Percentiles rank a stretch among this genome's conserved stretches.
Evolutionary conservation across 805 yeast species (phyloP).

Genomic region (Priceomyces carsonii): DNA sequence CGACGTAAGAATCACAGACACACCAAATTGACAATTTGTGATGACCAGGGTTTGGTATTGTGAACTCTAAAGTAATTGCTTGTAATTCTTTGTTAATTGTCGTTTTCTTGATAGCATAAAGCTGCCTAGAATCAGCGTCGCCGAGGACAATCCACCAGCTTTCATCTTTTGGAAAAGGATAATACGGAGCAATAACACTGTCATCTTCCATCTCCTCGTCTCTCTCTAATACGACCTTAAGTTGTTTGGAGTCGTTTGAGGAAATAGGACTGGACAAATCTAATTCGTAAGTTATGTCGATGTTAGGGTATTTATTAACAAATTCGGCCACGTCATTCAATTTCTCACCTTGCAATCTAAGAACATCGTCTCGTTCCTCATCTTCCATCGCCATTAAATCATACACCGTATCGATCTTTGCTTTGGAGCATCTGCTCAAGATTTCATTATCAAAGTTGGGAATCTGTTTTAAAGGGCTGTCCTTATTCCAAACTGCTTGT

Average conservation of each 20-base stretch:
- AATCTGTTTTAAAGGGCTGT: slow-evolving; percentile 75
- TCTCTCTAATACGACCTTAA: slow-evolving; percentile 54
- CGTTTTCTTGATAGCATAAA: slow-evolving; percentile 74
- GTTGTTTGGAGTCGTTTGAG: slow-evolving; percentile 48
- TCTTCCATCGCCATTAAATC: slow-evolving; percentile 83
- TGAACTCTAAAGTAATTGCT: slow-evolving; percentile 52
- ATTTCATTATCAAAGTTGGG: slow-evolving; percentile 62
- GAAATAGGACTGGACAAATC: slow-evolving; percentile 40
- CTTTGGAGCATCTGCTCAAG: slow-evolving; percentile 53
- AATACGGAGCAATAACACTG: slow-evolving; percentile 57
- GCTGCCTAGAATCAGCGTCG: slow-evolving; percentile 53
- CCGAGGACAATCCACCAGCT: slow-evolving; percentile 92
- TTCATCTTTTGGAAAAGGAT: slow-evolving; percentile 62
- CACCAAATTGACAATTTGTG: slow-evolving; percentile 75
- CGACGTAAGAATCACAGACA: slow-evolving; percentile 88
- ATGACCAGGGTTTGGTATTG: slow-evolving; percentile 60
- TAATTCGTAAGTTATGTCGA: slow-evolving; percentile 64
- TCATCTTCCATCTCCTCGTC: slow-evolving; percentile 78
- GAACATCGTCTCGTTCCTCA: slow-evolving; percentile 62
- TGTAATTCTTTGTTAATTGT: slow-evolving; percentile 54
- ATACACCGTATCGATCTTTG: slow-evolving; percentile 67
- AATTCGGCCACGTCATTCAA: slow-evolving; percentile 76
- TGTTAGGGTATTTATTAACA: slow-evolving; percentile 86
- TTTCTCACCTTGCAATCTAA: slow-evolving; percentile 52
- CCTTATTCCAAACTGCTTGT: slow-evolving; percentile 85